Conservation (phyloP, 225 moss, liverwort and hornwort genomes). For the Lunularia cruciata region DNA sequence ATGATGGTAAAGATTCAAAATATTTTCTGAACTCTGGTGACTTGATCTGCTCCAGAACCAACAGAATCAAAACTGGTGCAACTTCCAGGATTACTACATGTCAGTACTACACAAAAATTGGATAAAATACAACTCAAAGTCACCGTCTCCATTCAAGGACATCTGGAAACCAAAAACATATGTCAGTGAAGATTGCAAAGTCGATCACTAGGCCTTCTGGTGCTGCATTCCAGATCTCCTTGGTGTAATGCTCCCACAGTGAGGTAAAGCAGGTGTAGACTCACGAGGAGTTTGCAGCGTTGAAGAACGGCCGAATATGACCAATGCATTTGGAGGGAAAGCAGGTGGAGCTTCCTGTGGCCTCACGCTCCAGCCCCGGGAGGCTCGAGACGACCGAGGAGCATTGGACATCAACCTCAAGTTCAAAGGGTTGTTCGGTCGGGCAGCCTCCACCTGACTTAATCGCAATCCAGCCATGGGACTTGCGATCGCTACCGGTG, state of each 20-base stretch:
- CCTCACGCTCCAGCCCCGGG: conserved; percentile 17
- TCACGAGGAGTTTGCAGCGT: conserved; percentile 23
- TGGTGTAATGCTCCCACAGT: conserved; percentile 33
- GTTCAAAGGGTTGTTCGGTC: conserved; percentile 18
- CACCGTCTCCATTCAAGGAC: neutral
- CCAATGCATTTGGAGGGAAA: conserved; percentile 29
- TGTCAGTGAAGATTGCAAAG: neutral
- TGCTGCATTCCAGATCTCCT: conserved; percentile 28
- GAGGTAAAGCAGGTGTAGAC: conserved; percentile 13
- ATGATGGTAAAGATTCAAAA: too few relatives aligned
- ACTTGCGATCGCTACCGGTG: neutral
- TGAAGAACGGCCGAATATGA: conserved; percentile 44
- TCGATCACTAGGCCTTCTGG: conserved; percentile 37
- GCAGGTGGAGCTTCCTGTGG: conserved; percentile 21
- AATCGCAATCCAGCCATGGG: conserved; percentile 14
- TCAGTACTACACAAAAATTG: neutral
- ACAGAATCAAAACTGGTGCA: conserved; percentile 13
- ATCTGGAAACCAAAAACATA: neutral
- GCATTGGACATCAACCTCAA: conserved; percentile 26
- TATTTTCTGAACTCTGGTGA: conserved; percentile 10
- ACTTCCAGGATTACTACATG: conserved; percentile 6
- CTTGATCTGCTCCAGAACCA: neutral
- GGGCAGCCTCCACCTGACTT: conserved; percentile 6
- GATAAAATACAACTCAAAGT: conserved; percentile 16
- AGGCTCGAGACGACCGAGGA: conserved; percentile 20